Percentiles rank a stretch among this genome's conserved stretches.
Evolutionary conservation across 1,284 basidiomycete species (phyloP).

Genomic region (Sanghuangporus baumii): DNA sequence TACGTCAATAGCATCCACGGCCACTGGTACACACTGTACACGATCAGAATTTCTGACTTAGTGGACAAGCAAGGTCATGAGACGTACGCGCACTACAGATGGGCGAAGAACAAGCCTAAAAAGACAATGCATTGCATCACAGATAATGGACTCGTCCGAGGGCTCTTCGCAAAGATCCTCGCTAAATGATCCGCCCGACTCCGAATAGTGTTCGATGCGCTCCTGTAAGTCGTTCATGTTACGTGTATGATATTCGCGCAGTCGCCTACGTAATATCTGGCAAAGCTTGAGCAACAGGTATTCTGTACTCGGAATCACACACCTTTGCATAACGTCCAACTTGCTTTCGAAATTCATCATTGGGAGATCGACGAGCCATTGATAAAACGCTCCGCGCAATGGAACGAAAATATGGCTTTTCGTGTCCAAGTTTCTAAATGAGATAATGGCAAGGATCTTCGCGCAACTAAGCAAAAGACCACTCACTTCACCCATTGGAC

Average conservation of each 20-base stretch:
- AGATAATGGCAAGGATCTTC: not conserved
- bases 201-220: not conserved
- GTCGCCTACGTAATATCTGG: slow-evolving; percentile 9
- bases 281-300: not conserved
- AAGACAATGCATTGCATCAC: slow-evolving; percentile 41
- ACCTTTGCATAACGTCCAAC: slow-evolving; percentile 47
- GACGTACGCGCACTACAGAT: slow-evolving; percentile 46
- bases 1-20: not conserved
- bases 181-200: not conserved
- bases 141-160: slow-evolving; percentile 32
- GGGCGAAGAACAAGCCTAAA: slow-evolving; percentile 40
- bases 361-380: slow-evolving; percentile 48
- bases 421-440: slow-evolving; percentile 50
- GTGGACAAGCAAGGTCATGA: slow-evolving; percentile 1
- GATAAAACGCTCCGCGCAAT: slow-evolving; percentile 46
- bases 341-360: slow-evolving; percentile 38
- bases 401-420: slow-evolving; percentile 42
- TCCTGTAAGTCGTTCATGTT: slow-evolving; percentile 3
- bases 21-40: not conserved
- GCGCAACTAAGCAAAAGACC: slow-evolving; percentile 12
- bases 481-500: slow-evolving; percentile 53
- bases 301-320: slow-evolving; percentile 11
- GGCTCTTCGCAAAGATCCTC: not conserved
- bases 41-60: not conserved
- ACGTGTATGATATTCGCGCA: not conserved